Conservation (phyloP, 345 rosid genomes). For the Moricandia moricandioides region DNA sequence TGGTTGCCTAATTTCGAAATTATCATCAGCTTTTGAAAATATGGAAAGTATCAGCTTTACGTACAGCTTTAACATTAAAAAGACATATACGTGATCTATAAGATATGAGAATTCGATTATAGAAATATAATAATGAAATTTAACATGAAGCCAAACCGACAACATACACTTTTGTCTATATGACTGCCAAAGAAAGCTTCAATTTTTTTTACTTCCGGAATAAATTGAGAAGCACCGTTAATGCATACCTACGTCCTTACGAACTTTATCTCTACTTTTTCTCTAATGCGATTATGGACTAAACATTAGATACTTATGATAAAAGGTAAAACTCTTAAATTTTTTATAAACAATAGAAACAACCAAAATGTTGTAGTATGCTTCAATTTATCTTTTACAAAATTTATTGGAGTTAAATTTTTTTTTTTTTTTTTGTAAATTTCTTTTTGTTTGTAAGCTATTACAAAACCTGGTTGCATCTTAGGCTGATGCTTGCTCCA, state of each 20-base stretch:
- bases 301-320: too few species aligned
- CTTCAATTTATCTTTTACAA: too few species aligned
- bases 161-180: slow-evolving; percentile 40
- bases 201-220: not conserved
- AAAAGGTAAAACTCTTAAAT: too few species aligned
- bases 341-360: too few species aligned
- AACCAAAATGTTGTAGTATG: too few species aligned
- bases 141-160: slow-evolving; percentile 41
- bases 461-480: not conserved
- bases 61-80: slow-evolving; percentile 26
- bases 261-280: not conserved
- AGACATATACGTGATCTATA: slow-evolving; percentile 37
- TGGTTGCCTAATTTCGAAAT: slow-evolving; percentile 39
- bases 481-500: slow-evolving; percentile 40
- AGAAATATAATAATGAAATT: slow-evolving; percentile 25
- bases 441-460: not conserved
- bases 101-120: slow-evolving; percentile 23
- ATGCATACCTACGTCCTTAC: slow-evolving; percentile 35
- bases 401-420: too few species aligned
- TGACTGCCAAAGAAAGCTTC: slow-evolving; percentile 36
- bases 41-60: slow-evolving; percentile 29
- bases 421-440: too few species aligned
- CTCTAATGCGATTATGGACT: too few species aligned
- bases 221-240: slow-evolving; percentile 17
- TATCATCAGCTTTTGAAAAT: slow-evolving; percentile 38